A percentile compares a stretch with the other conserved stretches of the same genome.
Conservation (phyloP, 768 basidiomycete genomes). For the Podaxis mareebaensis region DNA sequence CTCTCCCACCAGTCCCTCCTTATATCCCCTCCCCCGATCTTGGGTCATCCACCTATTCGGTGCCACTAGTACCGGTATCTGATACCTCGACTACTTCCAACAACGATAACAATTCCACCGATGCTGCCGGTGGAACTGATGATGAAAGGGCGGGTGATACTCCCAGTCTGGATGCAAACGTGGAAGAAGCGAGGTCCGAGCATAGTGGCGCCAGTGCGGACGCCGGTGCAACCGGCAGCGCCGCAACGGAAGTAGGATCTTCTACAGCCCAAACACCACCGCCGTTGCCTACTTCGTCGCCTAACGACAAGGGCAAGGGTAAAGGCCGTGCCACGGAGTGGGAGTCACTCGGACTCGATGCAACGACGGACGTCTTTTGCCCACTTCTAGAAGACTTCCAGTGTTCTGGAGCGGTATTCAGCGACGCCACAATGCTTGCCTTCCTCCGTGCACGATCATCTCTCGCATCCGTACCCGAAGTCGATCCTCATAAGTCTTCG, state of each 20-base stretch:
- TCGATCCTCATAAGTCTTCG: not conserved
- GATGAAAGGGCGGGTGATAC: not conserved
- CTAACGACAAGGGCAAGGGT: not conserved
- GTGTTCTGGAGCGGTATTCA: conserved; percentile 11
- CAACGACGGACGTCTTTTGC: not conserved
- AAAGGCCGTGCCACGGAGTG: conserved; percentile 3
- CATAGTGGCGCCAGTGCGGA: not conserved
- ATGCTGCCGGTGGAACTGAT: not conserved
- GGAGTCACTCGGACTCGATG: not conserved
- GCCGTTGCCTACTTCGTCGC: not conserved
- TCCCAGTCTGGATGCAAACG: not conserved
- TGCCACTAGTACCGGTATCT: not conserved
- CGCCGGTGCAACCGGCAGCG: not conserved
- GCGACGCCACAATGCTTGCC: conserved; percentile 5
- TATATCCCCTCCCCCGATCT: not conserved
- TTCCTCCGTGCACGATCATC: conserved; percentile 15
- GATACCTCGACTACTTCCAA: not conserved
- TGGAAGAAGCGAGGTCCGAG: not conserved
- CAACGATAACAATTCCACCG: not conserved
- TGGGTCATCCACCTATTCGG: not conserved
- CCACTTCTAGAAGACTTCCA: conserved; percentile 14
- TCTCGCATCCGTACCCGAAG: not conserved
- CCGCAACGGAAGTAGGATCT: not conserved
- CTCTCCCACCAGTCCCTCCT: not conserved
- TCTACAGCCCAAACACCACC: no score